Evolutionary conservation across 192 early-diverging fungal species (phyloP), one percentile per base, ranked within the genome.

Genomic region (Lunasporangiospora selenospora): DNA sequence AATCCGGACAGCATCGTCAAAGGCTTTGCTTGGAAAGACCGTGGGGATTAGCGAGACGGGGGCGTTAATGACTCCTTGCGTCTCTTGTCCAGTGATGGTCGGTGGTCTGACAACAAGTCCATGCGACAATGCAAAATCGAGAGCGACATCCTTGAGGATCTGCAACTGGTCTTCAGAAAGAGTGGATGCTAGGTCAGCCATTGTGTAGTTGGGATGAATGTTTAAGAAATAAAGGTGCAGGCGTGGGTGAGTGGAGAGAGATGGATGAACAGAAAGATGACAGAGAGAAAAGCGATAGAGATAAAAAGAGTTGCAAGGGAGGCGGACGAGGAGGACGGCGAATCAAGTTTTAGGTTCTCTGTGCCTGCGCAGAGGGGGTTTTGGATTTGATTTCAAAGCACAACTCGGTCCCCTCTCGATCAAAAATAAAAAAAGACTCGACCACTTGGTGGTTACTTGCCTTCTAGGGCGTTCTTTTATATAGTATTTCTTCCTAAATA

Each of bases 21-120:
- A 99, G 56, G 80, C 80, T 18, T 48, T 55, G 29, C 79, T 76
- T 8, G 95, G 95, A 58, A 94, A 94, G 8, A 91, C 89, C 1
- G 92, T 88, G 4, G 97, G 97, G 42, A 89, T 91, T 21, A 99
- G 82, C 0, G 95, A 81, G 34, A 96, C 76, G 7, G 96, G 96
- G 1, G 93, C 92, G 52, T 94, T 93, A 30, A 86, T 86, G 23
- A 91, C 81, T 10, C 83, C 69, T n/a, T n/a, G n/a, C n/a, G n/a
- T n/a, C n/a, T n/a, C n/a, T n/a, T n/a, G n/a, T 41, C 40, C 59
- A 34, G 48, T 39, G 5, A 21, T 31, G 9, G 45, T 27, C n/a
- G 87, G 80, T 31, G 91, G 86, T 4, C 86, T 85, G 32, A 96
- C 81, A n/a, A 92, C 80, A 10, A 96, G 62, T 11, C 94, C 93